Percentiles rank a stretch among this genome's conserved stretches.
These are phyloP conservation scores for Aquilaria malaccensis DNA, from an alignment of 345 rosid genomes.

Conservation along the genomic window DNA sequence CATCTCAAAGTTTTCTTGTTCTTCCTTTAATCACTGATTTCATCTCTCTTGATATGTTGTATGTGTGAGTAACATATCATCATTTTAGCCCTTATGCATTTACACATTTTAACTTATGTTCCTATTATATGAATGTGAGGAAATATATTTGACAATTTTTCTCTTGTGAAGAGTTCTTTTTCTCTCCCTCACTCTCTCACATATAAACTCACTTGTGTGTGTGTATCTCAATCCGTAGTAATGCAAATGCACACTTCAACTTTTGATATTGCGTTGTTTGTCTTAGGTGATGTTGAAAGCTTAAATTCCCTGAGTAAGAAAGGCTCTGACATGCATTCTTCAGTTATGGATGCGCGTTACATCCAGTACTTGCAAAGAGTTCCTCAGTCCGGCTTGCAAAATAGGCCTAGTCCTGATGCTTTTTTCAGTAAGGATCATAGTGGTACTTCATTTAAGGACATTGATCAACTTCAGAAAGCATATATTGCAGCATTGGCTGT, in stretches of 20 bases:
- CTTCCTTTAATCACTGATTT: not conserved
- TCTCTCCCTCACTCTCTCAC: no score
- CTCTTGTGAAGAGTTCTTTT: no score
- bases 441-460: constrained; percentile 36
- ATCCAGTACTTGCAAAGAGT: constrained; percentile 43
- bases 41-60: constrained; percentile 8
- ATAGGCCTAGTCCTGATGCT: constrained; percentile 32
- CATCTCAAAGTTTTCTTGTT: no score
- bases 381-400: constrained; percentile 26
- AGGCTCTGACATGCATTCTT: constrained; percentile 41
- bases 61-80: not conserved
- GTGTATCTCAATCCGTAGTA: no score
- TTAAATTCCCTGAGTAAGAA: constrained; percentile 39
- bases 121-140: no score
- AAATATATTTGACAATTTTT: no score
- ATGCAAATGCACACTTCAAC: no score
- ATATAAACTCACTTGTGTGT: no score
- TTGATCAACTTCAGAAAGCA: constrained; percentile 40
- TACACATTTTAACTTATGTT: constrained; percentile 2
- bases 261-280: not conserved
- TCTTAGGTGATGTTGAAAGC: constrained; percentile 35
- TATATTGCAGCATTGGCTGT: constrained; percentile 62
- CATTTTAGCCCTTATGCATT: not conserved
- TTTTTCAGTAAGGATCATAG: constrained; percentile 34
- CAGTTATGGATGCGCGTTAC: constrained; percentile 41